Conservation (phyloP, 768 basidiomycete genomes). For the Lyophyllum shimeji region DNA sequence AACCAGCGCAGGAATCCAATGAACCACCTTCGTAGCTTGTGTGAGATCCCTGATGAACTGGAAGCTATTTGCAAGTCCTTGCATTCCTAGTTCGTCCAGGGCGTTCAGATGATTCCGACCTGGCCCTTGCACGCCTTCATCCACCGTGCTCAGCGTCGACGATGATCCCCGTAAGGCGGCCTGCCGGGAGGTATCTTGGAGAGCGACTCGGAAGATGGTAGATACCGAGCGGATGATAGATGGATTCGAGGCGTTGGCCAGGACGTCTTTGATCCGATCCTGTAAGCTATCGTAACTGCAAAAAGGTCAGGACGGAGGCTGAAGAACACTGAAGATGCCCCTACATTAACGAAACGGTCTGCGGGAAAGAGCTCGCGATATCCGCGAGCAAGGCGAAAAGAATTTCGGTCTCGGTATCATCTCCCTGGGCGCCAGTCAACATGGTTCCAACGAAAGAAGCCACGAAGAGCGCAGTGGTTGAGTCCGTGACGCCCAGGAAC, state of each 20-base stretch:
- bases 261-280: constrained; percentile 71
- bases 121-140: constrained; percentile 50
- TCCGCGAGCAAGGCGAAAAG: constrained; percentile 77
- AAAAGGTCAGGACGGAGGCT: constrained; percentile 12
- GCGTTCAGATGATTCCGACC: constrained; percentile 55
- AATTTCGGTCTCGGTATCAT: constrained; percentile 80
- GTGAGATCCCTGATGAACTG: constrained; percentile 56
- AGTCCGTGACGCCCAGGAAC: constrained; percentile 63
- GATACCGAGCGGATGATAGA: constrained; percentile 70
- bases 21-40: constrained; percentile 63
- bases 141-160: constrained; percentile 63
- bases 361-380: constrained; percentile 65
- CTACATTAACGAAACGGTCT: constrained; percentile 70
- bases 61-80: constrained; percentile 71
- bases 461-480: constrained; percentile 65
- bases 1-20: constrained; percentile 65
- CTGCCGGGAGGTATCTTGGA: constrained; percentile 51
- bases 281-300: constrained; percentile 73
- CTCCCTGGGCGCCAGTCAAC: constrained; percentile 71
- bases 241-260: constrained; percentile 71
- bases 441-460: constrained; percentile 78
- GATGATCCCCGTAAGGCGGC: constrained; percentile 50
- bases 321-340: constrained; percentile 29
- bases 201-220: constrained; percentile 70
- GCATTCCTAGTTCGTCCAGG: constrained; percentile 72